Conservation (phyloP, 2,329 filamentous ascomycete genomes). For the Aspergillus fumigatiaffinis region DNA sequence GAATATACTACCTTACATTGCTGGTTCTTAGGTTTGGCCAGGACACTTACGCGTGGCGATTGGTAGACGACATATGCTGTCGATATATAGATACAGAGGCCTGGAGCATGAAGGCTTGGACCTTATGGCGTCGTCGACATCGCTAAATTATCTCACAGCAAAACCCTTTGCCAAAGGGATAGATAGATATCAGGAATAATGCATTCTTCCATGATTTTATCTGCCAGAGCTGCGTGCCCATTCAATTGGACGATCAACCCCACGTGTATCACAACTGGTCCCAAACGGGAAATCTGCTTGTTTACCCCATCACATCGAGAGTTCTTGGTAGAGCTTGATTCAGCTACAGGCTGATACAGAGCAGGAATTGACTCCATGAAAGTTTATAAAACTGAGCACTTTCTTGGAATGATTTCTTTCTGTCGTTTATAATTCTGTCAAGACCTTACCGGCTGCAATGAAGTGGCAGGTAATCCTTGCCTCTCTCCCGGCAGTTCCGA, state of each 20-base stretch:
- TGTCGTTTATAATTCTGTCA: background rate
- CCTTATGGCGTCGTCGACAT: too few species aligned
- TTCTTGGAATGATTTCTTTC: background rate
- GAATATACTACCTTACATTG: too few species aligned
- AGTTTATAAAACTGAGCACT: background rate
- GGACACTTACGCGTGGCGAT: too few species aligned
- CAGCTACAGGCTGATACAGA: background rate
- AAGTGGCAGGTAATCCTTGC: slow-evolving; percentile 11
- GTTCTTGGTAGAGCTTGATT: background rate
- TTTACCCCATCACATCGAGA: background rate
- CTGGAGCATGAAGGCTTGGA: too few species aligned
- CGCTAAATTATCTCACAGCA: too few species aligned
- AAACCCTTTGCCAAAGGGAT: too few species aligned
- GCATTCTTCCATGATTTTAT: too few species aligned
- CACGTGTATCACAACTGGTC: background rate
- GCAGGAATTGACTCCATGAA: too few species aligned
- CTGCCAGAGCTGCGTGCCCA: background rate
- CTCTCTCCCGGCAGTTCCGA: slow-evolving; percentile 2
- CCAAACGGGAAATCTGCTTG: background rate
- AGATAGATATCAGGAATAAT: too few species aligned
- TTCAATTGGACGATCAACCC: background rate
- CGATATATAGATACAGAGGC: too few species aligned
- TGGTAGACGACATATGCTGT: too few species aligned
- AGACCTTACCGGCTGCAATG: background rate
- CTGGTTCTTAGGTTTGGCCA: too few species aligned